Base-by-base conservation (phyloP, 106 monocot genomes). In the Posidonia australis region DNA sequence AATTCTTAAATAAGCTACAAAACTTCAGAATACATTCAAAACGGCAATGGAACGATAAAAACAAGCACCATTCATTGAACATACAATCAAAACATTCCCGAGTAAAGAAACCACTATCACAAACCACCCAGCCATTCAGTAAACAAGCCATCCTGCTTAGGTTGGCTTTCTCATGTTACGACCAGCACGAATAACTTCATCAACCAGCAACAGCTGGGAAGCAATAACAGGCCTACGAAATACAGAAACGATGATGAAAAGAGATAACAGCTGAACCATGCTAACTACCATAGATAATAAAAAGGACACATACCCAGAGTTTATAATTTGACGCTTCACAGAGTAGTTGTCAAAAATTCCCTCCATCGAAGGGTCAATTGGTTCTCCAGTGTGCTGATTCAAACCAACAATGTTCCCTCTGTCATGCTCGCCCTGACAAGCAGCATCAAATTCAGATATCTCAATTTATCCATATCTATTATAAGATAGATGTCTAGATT, bases 181-280 rank as follows among this genome's bases (percentile, higher is more conserved):
- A n/a, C 94, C 94, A 57, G 94, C 94, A 46, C 94, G 83, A 54
- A 96, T 96, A 25, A 96, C 94, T 70, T 96, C 90, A 82, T 96
- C 94, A 60, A 96, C 94, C 28, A 90, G 63, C 27, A 96, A 76
- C 68, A 96, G 69, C 62, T 96, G 94, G 30, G 94, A 90, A 1
- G 90, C 82, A 57, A 96, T 96, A 28, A 96, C 82, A 54, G 90
- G 94, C 46, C 93, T 93, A 77, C 64, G 46, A 14, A 44, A 23
- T n/a, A 20, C 61, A 41, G 18, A 22, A n/a, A 30, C 17, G 10
- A 19, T 28, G 4, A 13, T 9, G 19, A n/a, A 20, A 5, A 61
- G 1, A 20, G 1, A 13, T 13, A 18, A 17, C 10, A 6, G 18
- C 18, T 61, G 27, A 25, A 24, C 1, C 0, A 47, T 45, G 10